Conservation (phyloP, 169 alveolate genomes). For the Plasmodium knowlesi region DNA sequence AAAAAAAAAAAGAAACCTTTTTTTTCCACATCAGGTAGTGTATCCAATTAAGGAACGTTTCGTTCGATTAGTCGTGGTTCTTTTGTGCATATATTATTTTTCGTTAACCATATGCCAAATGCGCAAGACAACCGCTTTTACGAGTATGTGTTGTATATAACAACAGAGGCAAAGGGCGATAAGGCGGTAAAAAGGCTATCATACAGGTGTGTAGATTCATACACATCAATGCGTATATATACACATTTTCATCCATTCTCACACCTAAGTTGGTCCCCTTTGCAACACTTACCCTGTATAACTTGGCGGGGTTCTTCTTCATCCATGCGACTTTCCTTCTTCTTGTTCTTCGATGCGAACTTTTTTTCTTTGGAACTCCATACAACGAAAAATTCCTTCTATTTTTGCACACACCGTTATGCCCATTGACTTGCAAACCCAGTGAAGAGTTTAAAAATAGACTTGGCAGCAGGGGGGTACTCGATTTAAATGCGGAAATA, state of each 20-base stretch:
- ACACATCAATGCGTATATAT: background rate
- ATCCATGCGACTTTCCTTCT: constrained; percentile 87
- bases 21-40: background rate
- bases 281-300: constrained; percentile 76
- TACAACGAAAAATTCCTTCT: constrained; percentile 45
- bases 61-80: background rate
- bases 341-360: constrained; percentile 83
- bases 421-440: background rate
- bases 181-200: background rate
- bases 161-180: background rate
- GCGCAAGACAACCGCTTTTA: background rate
- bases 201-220: background rate
- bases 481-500: constrained; percentile 5
- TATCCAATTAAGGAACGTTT: background rate
- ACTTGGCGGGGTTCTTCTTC: constrained; percentile 83
- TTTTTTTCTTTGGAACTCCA: constrained; percentile 88
- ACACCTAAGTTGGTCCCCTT: background rate
- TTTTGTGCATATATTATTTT: background rate
- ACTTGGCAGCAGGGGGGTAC: background rate
- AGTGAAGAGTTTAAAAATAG: constrained; percentile 53
- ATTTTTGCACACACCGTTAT: background rate
- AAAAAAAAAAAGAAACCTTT: background rate
- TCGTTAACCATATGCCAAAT: background rate
- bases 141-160: background rate
- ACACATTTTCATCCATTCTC: background rate